phyloP scores from a whole-genome alignment of 1,139 yeast genomes.

The Pichia sorboxylosa region DNA sequence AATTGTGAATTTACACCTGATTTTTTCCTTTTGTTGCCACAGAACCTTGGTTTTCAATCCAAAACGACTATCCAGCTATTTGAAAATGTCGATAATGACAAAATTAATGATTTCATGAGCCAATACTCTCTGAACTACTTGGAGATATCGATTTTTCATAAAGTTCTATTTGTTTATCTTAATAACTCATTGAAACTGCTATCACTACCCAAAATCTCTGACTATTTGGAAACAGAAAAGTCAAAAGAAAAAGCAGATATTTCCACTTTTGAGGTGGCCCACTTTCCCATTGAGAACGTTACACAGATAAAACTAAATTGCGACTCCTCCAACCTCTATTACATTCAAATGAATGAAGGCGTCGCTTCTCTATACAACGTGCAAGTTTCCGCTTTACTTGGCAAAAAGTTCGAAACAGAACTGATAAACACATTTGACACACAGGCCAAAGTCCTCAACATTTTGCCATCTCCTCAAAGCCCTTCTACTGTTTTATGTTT shows the following conservation, averaged over 20 bases:
- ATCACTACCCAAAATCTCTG: constrained; percentile 12
- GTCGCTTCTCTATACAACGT: too few relatives aligned
- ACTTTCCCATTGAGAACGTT: constrained; percentile 7
- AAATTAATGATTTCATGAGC: constrained; percentile 1
- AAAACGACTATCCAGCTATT: constrained; percentile 17
- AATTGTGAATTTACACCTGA: neutral
- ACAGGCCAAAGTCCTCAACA: constrained; percentile 4
- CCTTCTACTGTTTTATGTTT: constrained; percentile 2
- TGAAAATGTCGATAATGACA: constrained; percentile 2
- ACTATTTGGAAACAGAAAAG: constrained; percentile 11
- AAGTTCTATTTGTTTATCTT: constrained; percentile 14
- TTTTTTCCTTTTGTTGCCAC: neutral
- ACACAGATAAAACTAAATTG: constrained; percentile 11
- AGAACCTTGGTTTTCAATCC: constrained; percentile 21
- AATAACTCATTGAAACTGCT: constrained; percentile 12
- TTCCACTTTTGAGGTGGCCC: constrained; percentile 10
- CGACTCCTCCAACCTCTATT: constrained; percentile 7
- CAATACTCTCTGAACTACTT: constrained; percentile 11
- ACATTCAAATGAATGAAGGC: too few relatives aligned
- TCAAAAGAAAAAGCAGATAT: constrained; percentile 6
- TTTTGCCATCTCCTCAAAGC: constrained; percentile 6
- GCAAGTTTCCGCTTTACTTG: too few relatives aligned
- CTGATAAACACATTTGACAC: too few relatives aligned
- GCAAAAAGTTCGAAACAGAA: too few relatives aligned
- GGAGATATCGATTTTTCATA: constrained; percentile 12